Evolutionary conservation across 352 stramenopile species (phyloP).

Genomic region (Discostella stelligera): DNA sequence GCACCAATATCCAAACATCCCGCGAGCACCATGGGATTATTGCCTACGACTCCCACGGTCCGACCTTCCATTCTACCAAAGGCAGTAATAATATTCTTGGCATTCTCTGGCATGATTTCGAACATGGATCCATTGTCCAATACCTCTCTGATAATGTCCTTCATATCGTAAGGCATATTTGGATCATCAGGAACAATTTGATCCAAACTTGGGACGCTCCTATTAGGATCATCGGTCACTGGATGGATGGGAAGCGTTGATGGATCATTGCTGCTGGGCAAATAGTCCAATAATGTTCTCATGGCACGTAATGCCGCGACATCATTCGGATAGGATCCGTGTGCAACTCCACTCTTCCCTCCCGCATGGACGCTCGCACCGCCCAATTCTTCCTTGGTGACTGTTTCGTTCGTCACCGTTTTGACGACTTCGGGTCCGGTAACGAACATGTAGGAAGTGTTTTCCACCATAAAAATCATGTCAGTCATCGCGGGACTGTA

Average conservation of each 20-base stretch:
- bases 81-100: slow-evolving; percentile 96
- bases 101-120: slow-evolving; percentile 95
- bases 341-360: slow-evolving; percentile 90
- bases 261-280: slow-evolving; percentile 87
- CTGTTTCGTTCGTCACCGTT: slow-evolving; percentile 95
- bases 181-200: slow-evolving; percentile 95
- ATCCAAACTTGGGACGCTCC: slow-evolving; percentile 86
- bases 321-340: slow-evolving; percentile 96
- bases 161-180: slow-evolving; percentile 98
- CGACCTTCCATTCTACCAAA: slow-evolving; percentile 95
- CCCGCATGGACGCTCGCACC: slow-evolving; percentile 92
- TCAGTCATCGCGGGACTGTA: slow-evolving; percentile 98
- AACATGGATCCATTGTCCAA: slow-evolving; percentile 95
- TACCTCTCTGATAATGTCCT: slow-evolving; percentile 90
- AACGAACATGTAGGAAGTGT: slow-evolving; percentile 99
- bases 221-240: slow-evolving; percentile 89
- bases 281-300: slow-evolving; percentile 93
- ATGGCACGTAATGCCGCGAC: slow-evolving; percentile 91
- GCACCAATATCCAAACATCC: slow-evolving; percentile 97
- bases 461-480: slow-evolving; percentile 98
- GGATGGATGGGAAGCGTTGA: slow-evolving; percentile 63
- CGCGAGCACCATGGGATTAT: slow-evolving; percentile 95
- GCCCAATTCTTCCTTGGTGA: slow-evolving; percentile 91
- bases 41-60: slow-evolving; percentile 95
- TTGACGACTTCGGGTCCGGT: slow-evolving; percentile 98